phyloP scores from a whole-genome alignment of 23 red algal genomes.

The Gracilaria vermiculophylla region DNA sequence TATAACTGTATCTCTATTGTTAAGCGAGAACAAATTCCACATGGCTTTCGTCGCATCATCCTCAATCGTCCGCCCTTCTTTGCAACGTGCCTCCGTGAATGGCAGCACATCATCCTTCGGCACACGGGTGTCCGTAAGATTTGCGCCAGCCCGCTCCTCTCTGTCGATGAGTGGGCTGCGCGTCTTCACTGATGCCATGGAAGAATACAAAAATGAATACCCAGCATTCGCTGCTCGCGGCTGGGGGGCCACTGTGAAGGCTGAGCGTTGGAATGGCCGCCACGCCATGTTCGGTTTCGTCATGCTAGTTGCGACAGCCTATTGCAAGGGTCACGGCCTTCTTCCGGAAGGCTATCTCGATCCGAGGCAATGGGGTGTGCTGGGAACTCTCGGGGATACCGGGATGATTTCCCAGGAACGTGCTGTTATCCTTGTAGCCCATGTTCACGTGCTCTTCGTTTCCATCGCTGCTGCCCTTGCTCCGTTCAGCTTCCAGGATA shows the following conservation, averaged over 20 bases:
- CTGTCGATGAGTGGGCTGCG: conserved; percentile 26
- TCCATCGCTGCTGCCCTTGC: conserved; percentile 82
- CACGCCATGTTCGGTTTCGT: conserved; percentile 92
- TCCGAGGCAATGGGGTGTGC: conserved; percentile 61
- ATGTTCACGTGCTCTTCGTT: conserved; percentile 89
- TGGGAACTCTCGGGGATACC: conserved; percentile 66
- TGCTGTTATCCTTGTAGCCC: conserved; percentile 78
- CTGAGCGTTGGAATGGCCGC: conserved; percentile 89
- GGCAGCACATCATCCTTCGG: conserved; percentile 31
- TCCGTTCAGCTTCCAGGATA: conserved; percentile 94
- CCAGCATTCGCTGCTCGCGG: conserved; percentile 81
- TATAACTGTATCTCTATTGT: not conserved
- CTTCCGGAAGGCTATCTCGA: conserved; percentile 81
- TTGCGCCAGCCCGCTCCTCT: not conserved
- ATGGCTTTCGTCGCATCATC: conserved; percentile 73
- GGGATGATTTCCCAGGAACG: conserved; percentile 71
- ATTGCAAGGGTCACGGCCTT: conserved; percentile 80
- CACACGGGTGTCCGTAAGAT: conserved; percentile 5
- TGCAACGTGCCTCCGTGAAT: conserved; percentile 17
- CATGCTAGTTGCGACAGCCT: conserved; percentile 63
- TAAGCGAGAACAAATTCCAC: not conserved
- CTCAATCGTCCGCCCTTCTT: conserved; percentile 30
- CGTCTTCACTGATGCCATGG: conserved; percentile 90
- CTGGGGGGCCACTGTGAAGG: conserved; percentile 87
- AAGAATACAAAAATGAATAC: conserved; percentile 84